A percentile compares a stretch with the other conserved stretches of the same genome.
phyloP scores from a whole-genome alignment of 148 eudicot genomes.

The Selenicereus undatus region DNA sequence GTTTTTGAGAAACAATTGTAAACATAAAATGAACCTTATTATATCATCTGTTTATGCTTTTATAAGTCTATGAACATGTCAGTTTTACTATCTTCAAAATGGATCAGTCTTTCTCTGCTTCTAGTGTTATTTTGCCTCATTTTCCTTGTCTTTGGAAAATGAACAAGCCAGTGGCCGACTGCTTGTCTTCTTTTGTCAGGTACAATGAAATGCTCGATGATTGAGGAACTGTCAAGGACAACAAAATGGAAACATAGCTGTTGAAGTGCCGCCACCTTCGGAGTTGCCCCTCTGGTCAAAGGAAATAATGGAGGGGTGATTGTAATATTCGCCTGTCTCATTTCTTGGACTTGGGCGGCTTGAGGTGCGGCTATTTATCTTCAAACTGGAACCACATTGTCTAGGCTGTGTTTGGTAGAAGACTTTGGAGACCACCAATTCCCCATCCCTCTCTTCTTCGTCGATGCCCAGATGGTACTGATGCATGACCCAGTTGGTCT shows the following conservation, averaged over 20 bases:
- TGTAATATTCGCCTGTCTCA: constrained; percentile 15
- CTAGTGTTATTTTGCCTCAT: not conserved
- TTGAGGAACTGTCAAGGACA: constrained; percentile 24
- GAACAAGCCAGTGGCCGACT: not conserved
- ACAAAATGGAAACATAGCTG: constrained; percentile 37
- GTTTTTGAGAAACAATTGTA: constrained; percentile 1
- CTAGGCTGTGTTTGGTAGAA: constrained; percentile 60
- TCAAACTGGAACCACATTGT: constrained; percentile 43
- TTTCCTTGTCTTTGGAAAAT: not conserved
- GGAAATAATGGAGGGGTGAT: constrained; percentile 29
- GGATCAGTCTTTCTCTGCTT: constrained; percentile 3
- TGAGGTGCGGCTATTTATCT: constrained; percentile 17
- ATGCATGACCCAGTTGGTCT: constrained; percentile 68
- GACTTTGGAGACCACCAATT: constrained; percentile 51
- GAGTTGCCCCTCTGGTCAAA: constrained; percentile 30
- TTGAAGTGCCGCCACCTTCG: constrained; percentile 14
- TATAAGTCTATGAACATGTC: not conserved
- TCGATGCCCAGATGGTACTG: constrained; percentile 54
- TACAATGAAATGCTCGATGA: not conserved
- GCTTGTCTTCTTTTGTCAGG: not conserved
- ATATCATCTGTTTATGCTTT: not conserved
- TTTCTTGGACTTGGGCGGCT: constrained; percentile 17
- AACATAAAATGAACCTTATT: not conserved
- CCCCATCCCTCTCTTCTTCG: constrained; percentile 58
- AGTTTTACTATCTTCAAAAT: not conserved